Percentiles rank a stretch among this genome's conserved stretches.
phyloP scores from a whole-genome alignment of 2,329 filamentous ascomycete genomes.

The Claviceps maximensis region DNA sequence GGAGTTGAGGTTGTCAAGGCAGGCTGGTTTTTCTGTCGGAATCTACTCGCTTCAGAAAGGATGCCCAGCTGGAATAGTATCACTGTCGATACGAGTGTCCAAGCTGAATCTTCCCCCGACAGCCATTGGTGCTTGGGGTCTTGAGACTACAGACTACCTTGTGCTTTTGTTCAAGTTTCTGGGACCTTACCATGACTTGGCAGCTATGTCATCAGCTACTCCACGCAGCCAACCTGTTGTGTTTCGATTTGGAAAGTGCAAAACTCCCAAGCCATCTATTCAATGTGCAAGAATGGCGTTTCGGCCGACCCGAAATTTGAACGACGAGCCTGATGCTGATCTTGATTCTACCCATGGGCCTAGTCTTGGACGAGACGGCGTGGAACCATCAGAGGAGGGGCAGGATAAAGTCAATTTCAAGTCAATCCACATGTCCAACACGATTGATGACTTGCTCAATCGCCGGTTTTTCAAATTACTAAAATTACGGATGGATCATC shows the following conservation, averaged over 20 bases:
- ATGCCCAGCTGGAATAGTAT: slow-evolving; percentile 35
- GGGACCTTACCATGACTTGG: slow-evolving; percentile 44
- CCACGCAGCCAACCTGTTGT: slow-evolving; percentile 21
- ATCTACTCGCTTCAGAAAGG: slow-evolving; percentile 36
- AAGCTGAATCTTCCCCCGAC: slow-evolving; percentile 64
- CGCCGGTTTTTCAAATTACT: slow-evolving; percentile 50
- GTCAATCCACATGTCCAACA: slow-evolving; percentile 56
- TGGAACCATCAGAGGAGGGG: neutral
- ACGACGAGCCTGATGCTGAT: slow-evolving; percentile 7
- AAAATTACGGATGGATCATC: slow-evolving; percentile 38
- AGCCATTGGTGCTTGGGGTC: slow-evolving; percentile 63
- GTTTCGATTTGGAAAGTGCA: slow-evolving; percentile 58
- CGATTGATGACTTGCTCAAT: slow-evolving; percentile 48
- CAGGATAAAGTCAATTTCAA: slow-evolving; percentile 8
- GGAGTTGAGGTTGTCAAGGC: slow-evolving; percentile 39
- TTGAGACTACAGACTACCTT: slow-evolving; percentile 54
- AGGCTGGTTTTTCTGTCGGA: slow-evolving; percentile 58
- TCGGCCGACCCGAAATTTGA: neutral
- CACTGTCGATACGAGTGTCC: slow-evolving; percentile 53
- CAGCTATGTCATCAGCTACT: slow-evolving; percentile 36
- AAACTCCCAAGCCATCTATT: slow-evolving; percentile 56
- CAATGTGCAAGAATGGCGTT: slow-evolving; percentile 41
- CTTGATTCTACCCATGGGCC: neutral
- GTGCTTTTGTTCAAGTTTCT: slow-evolving; percentile 57
- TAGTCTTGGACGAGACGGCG: too few species aligned